Evolutionary conservation across 2,329 filamentous ascomycete genomes (phyloP), one percentile per base, ranked within the genome.

Genomic region (Aspergillus pseudotamarii): DNA sequence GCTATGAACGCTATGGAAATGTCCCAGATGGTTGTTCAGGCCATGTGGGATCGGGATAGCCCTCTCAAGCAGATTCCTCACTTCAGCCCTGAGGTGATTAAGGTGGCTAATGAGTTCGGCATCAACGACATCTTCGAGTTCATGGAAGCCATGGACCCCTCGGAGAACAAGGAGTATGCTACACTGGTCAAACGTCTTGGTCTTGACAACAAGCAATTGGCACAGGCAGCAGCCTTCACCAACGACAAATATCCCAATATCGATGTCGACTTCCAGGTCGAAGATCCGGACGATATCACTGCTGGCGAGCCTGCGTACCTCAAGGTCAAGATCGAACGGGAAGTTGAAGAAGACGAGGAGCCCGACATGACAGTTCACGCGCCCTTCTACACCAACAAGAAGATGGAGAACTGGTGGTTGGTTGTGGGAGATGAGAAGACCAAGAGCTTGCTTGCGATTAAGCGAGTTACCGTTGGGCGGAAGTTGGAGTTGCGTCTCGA

Each of bases 1-100:
- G 94, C 95, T 64, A 96, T 97, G 90, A 94, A 91, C 72, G 95
- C 95, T 32, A 99, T 99, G 94, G 95, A 99, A 78, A 93, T 99
- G 87, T 96, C 92, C 14, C 95, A 99, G 76, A 99, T 99, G 95
- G 92, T 96, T 59, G 94, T 99, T 3, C 95, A 99, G 80, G 94
- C 91, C 57, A 97, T 98, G 92, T 99, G 95, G 95, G 94, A 99
- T 80, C 91, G 94, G 62, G 95, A 99, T 78, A 96, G 92, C 72
- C 94, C 95, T 45, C 85, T 99, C 69, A 97, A 97, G 82, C 95
- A 99, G 79, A 97, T 99, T 73, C 95, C 95, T 69, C 93, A 98
- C 81, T 98, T 98, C 77, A 88, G 90, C 19, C 87, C 90, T 43
- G 90, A 94, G 65, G 90, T 91, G 57, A 89, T 98, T 69, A 91